phyloP scores from a whole-genome alignment of 345 rosid genomes.

The Noccaea bulbosa region DNA sequence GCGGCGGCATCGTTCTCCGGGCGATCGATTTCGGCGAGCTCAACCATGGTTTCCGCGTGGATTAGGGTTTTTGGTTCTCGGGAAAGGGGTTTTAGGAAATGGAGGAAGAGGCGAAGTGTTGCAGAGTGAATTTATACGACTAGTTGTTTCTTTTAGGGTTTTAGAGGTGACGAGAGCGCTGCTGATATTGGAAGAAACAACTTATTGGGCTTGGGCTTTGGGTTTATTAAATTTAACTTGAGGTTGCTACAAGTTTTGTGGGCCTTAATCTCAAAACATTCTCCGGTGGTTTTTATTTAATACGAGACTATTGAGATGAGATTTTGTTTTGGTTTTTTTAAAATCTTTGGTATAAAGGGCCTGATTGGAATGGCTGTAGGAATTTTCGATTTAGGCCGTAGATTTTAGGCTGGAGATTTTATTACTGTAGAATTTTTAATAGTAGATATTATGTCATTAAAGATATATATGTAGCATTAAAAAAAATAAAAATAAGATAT shows the following conservation, averaged over 20 bases:
- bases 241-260: not conserved
- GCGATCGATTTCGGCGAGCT: conserved; percentile 54
- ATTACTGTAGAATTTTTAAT: too few species aligned
- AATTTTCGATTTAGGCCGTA: too few species aligned
- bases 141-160: conserved; percentile 32
- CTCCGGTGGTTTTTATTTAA: too few species aligned
- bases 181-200: not conserved
- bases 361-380: too few species aligned
- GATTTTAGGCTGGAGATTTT: too few species aligned
- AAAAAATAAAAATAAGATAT: too few species aligned
- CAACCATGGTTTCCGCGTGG: conserved; percentile 53
- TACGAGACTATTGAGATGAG: too few species aligned
- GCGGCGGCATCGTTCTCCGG: conserved; percentile 51
- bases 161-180: not conserved
- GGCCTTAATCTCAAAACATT: too few species aligned
- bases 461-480: too few species aligned
- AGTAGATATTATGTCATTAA: too few species aligned
- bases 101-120: not conserved
- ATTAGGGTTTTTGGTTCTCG: conserved; percentile 18
- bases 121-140: conserved; percentile 16
- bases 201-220: not conserved
- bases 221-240: not conserved
- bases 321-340: too few species aligned
- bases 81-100: not conserved
- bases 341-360: too few species aligned